These are phyloP conservation scores for Nadsonia commutata DNA, from an alignment of 1,139 yeast genomes.

Conservation along the genomic window DNA sequence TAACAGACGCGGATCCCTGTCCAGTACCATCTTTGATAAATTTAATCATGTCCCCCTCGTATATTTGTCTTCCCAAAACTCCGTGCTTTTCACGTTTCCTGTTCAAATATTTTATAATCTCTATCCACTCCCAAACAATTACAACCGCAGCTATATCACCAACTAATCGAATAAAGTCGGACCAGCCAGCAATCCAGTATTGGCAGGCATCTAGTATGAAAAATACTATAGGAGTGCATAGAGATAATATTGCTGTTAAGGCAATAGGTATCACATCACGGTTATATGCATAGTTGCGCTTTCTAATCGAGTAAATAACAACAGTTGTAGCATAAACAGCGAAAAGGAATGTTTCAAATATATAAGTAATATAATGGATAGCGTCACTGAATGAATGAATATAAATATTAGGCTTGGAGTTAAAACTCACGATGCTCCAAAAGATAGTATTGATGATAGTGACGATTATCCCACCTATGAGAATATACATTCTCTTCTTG, in stretches of 20 bases:
- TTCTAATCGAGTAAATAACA: conserved; percentile 42
- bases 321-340: conserved; percentile 58
- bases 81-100: conserved; percentile 62
- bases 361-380: neutral
- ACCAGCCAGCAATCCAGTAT: conserved; percentile 57
- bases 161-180: conserved; percentile 63
- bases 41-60: conserved; percentile 40
- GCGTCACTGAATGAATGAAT: conserved; percentile 3
- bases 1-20: neutral
- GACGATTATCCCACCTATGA: conserved; percentile 44
- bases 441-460: conserved; percentile 18
- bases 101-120: conserved; percentile 47
- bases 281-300: conserved; percentile 40
- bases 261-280: conserved; percentile 39
- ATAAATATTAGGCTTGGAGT: conserved; percentile 1
- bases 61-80: conserved; percentile 63
- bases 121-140: conserved; percentile 87
- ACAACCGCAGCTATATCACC: conserved; percentile 31
- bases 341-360: conserved; percentile 27
- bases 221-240: conserved; percentile 57
- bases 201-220: conserved; percentile 65
- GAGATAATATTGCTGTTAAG: conserved; percentile 39
- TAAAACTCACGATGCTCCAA: conserved; percentile 7
- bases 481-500: conserved; percentile 49
- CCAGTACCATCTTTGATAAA: conserved; percentile 2